Conservation (phyloP, 2,329 filamentous ascomycete genomes). For the Xylaria sp. region DNA sequence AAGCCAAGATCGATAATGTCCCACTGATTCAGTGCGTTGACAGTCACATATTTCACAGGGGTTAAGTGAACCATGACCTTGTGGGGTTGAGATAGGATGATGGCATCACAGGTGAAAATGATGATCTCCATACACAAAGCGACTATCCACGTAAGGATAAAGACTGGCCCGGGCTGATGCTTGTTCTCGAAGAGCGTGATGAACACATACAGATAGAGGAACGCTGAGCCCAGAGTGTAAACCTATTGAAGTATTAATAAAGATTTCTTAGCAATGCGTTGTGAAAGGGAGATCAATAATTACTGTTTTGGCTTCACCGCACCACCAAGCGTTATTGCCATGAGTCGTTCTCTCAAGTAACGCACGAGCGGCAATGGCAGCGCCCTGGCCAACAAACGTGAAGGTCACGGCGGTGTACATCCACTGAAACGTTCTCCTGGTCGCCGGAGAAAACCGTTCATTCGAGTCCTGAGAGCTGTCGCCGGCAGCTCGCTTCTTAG, state of each 20-base stretch:
- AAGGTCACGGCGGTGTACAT: constrained; percentile 76
- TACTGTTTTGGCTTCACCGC: constrained; percentile 50
- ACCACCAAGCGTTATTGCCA: constrained; percentile 49
- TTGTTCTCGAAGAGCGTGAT: constrained; percentile 87
- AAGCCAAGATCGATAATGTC: constrained; percentile 74
- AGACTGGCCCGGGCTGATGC: constrained; percentile 81
- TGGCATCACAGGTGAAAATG: constrained; percentile 75
- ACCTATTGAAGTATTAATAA: constrained; percentile 66
- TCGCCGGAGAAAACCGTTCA: constrained; percentile 53
- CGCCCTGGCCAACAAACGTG: constrained; percentile 80
- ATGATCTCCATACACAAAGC: constrained; percentile 78
- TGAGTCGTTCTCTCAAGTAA: constrained; percentile 62
- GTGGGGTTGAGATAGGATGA: constrained; percentile 75
- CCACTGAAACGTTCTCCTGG: constrained; percentile 74
- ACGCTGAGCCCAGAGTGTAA: constrained; percentile 85
- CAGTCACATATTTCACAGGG: constrained; percentile 55
- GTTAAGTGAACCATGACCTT: constrained; percentile 66
- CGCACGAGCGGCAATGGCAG: constrained; percentile 79
- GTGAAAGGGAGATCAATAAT: constrained; percentile 28
- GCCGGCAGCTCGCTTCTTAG: constrained; percentile 65
- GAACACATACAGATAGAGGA: constrained; percentile 86
- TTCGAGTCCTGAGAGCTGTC: constrained; percentile 56
- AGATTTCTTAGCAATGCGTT: neutral
- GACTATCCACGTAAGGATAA: constrained; percentile 82
- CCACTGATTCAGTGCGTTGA: constrained; percentile 58